A percentile compares a stretch with the other conserved stretches of the same genome.
Evolutionary conservation across 192 early-diverging fungal species (phyloP).

Genomic region (Radiomyces spectabilis): DNA sequence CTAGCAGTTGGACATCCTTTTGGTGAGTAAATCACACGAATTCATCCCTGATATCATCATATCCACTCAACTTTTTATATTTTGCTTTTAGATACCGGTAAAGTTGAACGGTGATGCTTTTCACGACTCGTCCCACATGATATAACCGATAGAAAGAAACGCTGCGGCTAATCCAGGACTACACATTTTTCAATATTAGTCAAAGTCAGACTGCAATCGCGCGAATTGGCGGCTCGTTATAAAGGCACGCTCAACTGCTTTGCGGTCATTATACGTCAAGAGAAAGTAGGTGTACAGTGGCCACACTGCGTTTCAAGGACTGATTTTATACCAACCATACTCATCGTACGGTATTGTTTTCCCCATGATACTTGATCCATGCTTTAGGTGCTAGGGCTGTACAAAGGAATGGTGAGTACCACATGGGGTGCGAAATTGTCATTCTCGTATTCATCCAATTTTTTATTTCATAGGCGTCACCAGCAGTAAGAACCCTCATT

Average conservation of each 20-base stretch:
- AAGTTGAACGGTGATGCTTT: background rate
- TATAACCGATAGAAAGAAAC: background rate
- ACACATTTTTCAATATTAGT: conserved; percentile 19
- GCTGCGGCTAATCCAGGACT: background rate
- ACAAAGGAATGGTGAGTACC: conserved; percentile 50
- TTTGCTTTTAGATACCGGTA: conserved; percentile 18
- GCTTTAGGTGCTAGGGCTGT: conserved; percentile 42
- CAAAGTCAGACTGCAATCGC: conserved; percentile 50
- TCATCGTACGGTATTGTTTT: background rate
- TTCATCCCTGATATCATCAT: background rate
- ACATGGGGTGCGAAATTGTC: conserved; percentile 3
- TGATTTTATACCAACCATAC: conserved; percentile 5
- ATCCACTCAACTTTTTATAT: background rate
- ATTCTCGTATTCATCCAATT: background rate
- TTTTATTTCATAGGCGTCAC: conserved; percentile 35
- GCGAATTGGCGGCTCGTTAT: conserved; percentile 40
- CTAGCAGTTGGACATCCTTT: conserved; percentile 54
- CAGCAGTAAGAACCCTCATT: conserved; percentile 33
- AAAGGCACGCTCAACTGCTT: conserved; percentile 55
- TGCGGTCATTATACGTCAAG: conserved; percentile 39
- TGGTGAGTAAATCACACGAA: conserved; percentile 30
- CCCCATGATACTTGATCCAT: too few relatives aligned
- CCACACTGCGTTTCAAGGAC: too few relatives aligned
- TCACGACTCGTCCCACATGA: too few relatives aligned
- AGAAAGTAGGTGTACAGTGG: conserved; percentile 44